phyloP scores from a whole-genome alignment of 345 rosid genomes.

The Mallotus nudiflorus region DNA sequence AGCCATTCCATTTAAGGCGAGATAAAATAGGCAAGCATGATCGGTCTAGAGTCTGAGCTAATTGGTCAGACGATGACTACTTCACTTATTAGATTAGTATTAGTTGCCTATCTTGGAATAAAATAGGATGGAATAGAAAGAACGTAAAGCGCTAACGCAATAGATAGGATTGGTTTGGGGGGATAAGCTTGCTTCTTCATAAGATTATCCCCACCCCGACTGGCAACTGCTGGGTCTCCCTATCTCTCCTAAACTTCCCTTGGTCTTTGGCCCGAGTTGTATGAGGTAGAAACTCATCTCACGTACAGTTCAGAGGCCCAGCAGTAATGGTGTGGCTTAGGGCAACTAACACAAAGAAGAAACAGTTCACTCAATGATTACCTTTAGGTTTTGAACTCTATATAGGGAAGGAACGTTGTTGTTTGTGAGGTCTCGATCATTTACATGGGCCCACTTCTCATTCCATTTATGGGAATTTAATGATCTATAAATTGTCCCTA shows the following conservation, averaged over 20 bases:
- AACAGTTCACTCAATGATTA: slow-evolving; percentile 8
- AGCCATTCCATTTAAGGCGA: slow-evolving; percentile 6
- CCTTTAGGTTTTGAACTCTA: slow-evolving; percentile 10
- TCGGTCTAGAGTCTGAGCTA: not conserved
- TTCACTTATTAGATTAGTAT: no score
- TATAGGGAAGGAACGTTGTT: slow-evolving; percentile 3
- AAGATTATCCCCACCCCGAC: no score
- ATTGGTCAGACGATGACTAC: no score
- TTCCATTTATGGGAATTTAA: not conserved
- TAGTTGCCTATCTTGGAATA: no score
- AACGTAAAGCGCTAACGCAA: no score
- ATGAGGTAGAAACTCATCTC: slow-evolving; percentile 20
- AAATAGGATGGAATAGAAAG: no score
- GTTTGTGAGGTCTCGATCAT: slow-evolving; percentile 5
- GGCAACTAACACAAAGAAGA: slow-evolving; percentile 3
- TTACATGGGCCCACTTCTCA: slow-evolving; percentile 7
- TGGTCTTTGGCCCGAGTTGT: slow-evolving; percentile 17
- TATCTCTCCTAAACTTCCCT: no score
- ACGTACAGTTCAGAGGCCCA: slow-evolving; percentile 3
- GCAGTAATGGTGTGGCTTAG: slow-evolving; percentile 4
- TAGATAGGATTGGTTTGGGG: no score
- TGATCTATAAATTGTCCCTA: not conserved
- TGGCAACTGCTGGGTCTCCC: no score
- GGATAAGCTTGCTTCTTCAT: no score
- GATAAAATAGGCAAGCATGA: not conserved